A percentile compares a stretch with the other conserved stretches of the same genome.
Conservation (phyloP, 768 basidiomycete species). For the Russula emetica region DNA sequence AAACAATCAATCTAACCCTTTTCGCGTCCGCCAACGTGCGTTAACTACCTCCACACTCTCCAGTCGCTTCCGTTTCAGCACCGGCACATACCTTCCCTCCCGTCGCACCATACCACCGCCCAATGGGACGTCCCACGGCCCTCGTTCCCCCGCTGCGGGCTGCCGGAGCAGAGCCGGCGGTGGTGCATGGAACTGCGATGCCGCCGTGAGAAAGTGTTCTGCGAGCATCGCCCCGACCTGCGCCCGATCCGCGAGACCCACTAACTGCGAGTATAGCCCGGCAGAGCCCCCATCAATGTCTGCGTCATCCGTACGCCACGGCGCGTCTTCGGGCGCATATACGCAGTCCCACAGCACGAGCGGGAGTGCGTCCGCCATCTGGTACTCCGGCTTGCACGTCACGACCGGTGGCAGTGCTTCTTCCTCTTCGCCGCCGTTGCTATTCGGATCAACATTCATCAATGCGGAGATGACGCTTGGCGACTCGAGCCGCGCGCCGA, state of each 20-base stretch:
- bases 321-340: slow-evolving; percentile 60
- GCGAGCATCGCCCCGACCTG: slow-evolving; percentile 61
- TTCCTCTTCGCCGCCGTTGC: slow-evolving; percentile 32
- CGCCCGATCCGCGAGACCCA: slow-evolving; percentile 46
- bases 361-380: slow-evolving; percentile 90
- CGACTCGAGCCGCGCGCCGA: slow-evolving; percentile 77
- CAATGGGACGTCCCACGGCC: slow-evolving; percentile 50
- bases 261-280: slow-evolving; percentile 26
- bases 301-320: slow-evolving; percentile 63
- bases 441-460: slow-evolving; percentile 59
- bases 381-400: slow-evolving; percentile 78
- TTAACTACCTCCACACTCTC: slow-evolving; percentile 73
- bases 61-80: slow-evolving; percentile 63
- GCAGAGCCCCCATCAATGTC: slow-evolving; percentile 32
- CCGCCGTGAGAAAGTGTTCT: slow-evolving; percentile 59
- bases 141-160: slow-evolving; percentile 28
- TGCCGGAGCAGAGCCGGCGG: slow-evolving; percentile 41
- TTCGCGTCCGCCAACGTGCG: slow-evolving; percentile 59
- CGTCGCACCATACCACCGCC: slow-evolving; percentile 69
- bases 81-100: slow-evolving; percentile 56
- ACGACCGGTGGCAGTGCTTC: slow-evolving; percentile 45
- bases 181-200: slow-evolving; percentile 46
- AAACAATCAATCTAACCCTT: background rate
- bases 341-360: slow-evolving; percentile 89
- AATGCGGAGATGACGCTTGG: slow-evolving; percentile 67